These are phyloP conservation scores for Aspergillus puulaauensis DNA, from an alignment of 2,329 filamentous ascomycete genomes.

Conservation along the genomic window DNA sequence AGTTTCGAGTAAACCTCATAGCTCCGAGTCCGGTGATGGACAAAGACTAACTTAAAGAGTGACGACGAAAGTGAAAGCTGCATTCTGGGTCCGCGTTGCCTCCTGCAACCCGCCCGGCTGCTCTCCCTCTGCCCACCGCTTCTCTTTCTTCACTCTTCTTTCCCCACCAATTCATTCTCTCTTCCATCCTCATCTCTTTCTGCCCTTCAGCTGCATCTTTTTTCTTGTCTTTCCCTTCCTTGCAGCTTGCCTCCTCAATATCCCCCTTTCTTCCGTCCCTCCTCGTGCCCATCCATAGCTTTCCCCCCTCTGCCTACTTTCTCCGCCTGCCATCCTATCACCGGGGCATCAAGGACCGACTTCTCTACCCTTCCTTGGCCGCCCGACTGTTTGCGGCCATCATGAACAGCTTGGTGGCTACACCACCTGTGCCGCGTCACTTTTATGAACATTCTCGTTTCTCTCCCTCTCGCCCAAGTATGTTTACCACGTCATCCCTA, in stretches of 20 bases:
- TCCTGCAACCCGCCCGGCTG: conserved; percentile 29
- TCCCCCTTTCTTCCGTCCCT: conserved; percentile 9
- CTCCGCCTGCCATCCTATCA: conserved; percentile 5
- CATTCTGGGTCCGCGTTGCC: conserved; percentile 29
- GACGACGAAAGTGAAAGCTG: not conserved
- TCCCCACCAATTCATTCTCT: conserved; percentile 13
- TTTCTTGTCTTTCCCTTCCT: conserved; percentile 14
- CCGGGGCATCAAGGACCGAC: conserved; percentile 16
- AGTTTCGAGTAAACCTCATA: not conserved
- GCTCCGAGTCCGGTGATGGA: not conserved
- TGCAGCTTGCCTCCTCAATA: conserved; percentile 8
- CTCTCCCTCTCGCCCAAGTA: conserved; percentile 61
- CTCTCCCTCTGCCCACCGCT: conserved; percentile 30
- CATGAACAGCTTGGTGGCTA: conserved; percentile 63
- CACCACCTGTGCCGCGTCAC: conserved; percentile 62
- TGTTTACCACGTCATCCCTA: conserved; percentile 25
- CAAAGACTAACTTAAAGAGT: not conserved
- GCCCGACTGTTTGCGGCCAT: conserved; percentile 35
- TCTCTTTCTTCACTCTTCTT: conserved; percentile 27
- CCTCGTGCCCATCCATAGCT: conserved; percentile 14
- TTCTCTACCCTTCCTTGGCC: conserved; percentile 24
- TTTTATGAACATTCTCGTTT: conserved; percentile 61
- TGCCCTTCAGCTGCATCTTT: conserved; percentile 13
- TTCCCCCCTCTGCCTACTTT: conserved; percentile 7
- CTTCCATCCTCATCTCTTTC: conserved; percentile 8